Conservation (phyloP, 2,329 filamentous ascomycete species). For the Chrysosporium queenslandicum region DNA sequence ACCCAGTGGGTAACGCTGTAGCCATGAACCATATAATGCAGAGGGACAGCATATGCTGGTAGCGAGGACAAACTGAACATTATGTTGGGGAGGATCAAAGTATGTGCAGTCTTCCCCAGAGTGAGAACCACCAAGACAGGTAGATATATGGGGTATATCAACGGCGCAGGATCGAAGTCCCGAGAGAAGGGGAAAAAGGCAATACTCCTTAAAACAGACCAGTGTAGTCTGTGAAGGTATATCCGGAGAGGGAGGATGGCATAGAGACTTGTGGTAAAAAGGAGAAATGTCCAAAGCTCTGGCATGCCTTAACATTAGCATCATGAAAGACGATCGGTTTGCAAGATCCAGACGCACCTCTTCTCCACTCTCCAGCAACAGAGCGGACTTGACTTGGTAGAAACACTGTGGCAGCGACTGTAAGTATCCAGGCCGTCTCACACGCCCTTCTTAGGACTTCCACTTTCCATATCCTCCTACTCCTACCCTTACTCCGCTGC, state of each 20-base stretch:
- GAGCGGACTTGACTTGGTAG: slow-evolving; percentile 25
- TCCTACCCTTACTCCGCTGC: slow-evolving; percentile 19
- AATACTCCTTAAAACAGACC: slow-evolving; percentile 25
- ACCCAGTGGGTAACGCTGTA: slow-evolving; percentile 68
- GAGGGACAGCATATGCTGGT: slow-evolving; percentile 62
- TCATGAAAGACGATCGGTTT: too few species aligned
- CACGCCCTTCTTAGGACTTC: slow-evolving; percentile 42
- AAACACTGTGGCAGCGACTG: slow-evolving; percentile 40
- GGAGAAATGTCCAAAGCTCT: slow-evolving; percentile 29
- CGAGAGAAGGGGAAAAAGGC: slow-evolving; percentile 54
- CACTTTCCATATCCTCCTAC: slow-evolving; percentile 28
- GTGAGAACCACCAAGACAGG: slow-evolving; percentile 69
- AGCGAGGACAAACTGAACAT: slow-evolving; percentile 70
- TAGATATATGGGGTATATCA: slow-evolving; percentile 73
- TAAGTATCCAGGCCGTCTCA: slow-evolving; percentile 46
- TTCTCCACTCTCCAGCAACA: slow-evolving; percentile 30
- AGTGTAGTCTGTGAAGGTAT: slow-evolving; percentile 22
- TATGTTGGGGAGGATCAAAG: slow-evolving; percentile 64
- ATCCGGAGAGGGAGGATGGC: slow-evolving; percentile 51
- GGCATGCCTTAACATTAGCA: slow-evolving; percentile 13
- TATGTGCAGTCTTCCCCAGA: slow-evolving; percentile 52
- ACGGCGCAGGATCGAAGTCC: slow-evolving; percentile 79
- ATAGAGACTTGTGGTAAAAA: slow-evolving; percentile 29
- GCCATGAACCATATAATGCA: slow-evolving; percentile 46
- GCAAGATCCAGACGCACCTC: slow-evolving; percentile 27